Conservation (phyloP, 2,329 filamentous ascomycete genomes). For the Colletotrichum liaoningense region DNA sequence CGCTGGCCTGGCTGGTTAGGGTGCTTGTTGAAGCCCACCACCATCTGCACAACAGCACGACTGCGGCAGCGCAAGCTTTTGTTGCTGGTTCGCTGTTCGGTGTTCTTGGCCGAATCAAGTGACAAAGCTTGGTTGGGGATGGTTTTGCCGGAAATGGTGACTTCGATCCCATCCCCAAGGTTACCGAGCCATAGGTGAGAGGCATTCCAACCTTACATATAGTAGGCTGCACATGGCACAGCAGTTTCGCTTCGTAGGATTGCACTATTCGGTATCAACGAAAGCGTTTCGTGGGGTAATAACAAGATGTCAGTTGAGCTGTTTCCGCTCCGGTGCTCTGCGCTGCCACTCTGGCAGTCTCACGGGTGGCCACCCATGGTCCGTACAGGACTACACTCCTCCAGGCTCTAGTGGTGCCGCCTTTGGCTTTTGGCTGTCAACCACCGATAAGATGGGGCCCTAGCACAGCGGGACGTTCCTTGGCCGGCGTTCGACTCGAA, state of each 20-base stretch:
- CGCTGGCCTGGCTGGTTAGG: not conserved
- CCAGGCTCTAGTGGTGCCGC: not conserved
- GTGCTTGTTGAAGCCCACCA: not conserved
- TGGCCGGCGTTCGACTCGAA: slow-evolving; percentile 17
- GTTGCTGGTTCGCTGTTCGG: not conserved
- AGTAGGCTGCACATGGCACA: not conserved
- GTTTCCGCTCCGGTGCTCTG: slow-evolving; percentile 6
- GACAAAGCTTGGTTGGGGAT: not conserved
- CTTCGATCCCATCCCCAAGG: not conserved
- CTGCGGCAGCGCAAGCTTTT: not conserved
- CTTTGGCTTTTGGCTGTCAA: not conserved
- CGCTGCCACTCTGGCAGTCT: slow-evolving; percentile 11
- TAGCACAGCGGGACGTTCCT: slow-evolving; percentile 8
- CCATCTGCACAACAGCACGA: not conserved
- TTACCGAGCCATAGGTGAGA: not conserved
- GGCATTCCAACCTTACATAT: not conserved
- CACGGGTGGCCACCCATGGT: not conserved
- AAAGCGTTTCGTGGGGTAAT: no score
- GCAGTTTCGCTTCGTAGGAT: not conserved
- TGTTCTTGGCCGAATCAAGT: slow-evolving; percentile 1
- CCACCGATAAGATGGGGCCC: not conserved
- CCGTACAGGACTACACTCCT: not conserved
- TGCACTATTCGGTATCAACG: no score
- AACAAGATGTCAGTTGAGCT: no score
- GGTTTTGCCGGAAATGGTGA: not conserved